Evolutionary conservation across 306 rosid genomes (phyloP), one percentile per base, ranked within the genome.

Genomic region (Aeschynomene evenia): DNA sequence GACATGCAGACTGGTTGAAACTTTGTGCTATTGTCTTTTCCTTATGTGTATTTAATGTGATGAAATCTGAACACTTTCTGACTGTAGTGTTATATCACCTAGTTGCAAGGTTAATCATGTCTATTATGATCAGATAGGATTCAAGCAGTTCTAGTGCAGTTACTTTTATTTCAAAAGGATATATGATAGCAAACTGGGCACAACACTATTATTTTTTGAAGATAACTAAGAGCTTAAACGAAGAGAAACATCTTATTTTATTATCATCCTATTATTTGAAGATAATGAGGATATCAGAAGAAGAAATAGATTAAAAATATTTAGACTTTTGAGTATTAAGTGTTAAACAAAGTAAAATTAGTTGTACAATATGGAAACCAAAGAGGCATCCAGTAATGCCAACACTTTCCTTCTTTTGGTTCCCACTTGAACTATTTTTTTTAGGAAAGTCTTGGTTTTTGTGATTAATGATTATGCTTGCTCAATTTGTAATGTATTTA

Each of bases 31-130:
- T 60, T 14, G 23, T 36, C 7, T 45, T 34, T 36, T 57, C 31
- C 60, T 21, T 29, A 31, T 63, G n/a, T 42, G 40, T 42, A 39
- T 42, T 24, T 13, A 66, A 45, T 53, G 45, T 18, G 26, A 40
- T 34, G 20, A 40, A 61, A 15, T 72, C 52, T 48, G 50, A 52
- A 63, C 16, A 6, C 61, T 43, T 19, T 15, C 57, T 55, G 46
- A 12, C 53, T 13, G 39, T 29, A 52, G 46, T 52, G 45, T 45
- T 45, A 48, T 53, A 14, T 15, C 1, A 1, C 40, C 16, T 11
- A 51, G 22, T 31, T 69, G 71, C 26, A 53, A 20, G 80, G 56
- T 76, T 34, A 45, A 37, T 40, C 39, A 18, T 46, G 76, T 46
- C 66, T 57, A 2, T 52, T 56, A 9, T 58, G 56, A 26, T 68